A percentile compares a stretch with the other conserved stretches of the same genome.
Conservation (phyloP, 2,329 filamentous ascomycete genomes). For the Talaromyces sp. region DNA sequence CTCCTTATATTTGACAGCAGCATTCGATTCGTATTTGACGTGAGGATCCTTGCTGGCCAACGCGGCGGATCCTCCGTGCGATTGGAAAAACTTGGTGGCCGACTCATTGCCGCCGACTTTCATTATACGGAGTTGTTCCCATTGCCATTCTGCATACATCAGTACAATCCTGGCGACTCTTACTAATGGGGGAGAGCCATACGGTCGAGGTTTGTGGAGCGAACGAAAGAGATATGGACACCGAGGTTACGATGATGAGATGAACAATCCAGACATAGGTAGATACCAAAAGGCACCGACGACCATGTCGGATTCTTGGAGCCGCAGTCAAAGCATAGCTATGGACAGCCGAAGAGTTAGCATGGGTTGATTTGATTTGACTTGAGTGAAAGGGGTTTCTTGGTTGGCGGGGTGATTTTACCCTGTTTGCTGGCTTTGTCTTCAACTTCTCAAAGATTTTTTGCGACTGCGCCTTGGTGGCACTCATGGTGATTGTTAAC, state of each 20-base stretch:
- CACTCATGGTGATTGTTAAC: conserved; percentile 52
- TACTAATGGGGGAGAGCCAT: conserved; percentile 46
- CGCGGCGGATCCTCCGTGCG: conserved; percentile 88
- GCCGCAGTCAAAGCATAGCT: conserved; percentile 98
- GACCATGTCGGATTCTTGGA: conserved; percentile 99
- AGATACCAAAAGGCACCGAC: conserved; percentile 94
- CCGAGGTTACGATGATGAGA: conserved; percentile 95
- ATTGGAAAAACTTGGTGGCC: conserved; percentile 96
- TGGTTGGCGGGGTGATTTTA: conserved; percentile 42
- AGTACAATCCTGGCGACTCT: conserved; percentile 22
- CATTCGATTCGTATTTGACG: conserved; percentile 90
- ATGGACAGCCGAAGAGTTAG: conserved; percentile 2
- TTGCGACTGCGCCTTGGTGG: conserved; percentile 90
- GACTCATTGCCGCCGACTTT: conserved; percentile 98
- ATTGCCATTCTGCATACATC: conserved; percentile 78
- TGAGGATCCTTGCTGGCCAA: conserved; percentile 95
- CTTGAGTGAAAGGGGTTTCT: neutral
- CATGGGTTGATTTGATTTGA: neutral
- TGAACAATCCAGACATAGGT: conserved; percentile 96
- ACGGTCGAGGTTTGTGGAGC: conserved; percentile 98
- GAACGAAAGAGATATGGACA: conserved; percentile 98
- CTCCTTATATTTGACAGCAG: conserved; percentile 97
- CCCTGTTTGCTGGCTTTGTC: conserved; percentile 91
- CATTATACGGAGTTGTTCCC: conserved; percentile 95
- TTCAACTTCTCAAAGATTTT: conserved; percentile 98